phyloP scores from a whole-genome alignment of 176 grass and related monocot genomes.

The Puya raimondii region DNA sequence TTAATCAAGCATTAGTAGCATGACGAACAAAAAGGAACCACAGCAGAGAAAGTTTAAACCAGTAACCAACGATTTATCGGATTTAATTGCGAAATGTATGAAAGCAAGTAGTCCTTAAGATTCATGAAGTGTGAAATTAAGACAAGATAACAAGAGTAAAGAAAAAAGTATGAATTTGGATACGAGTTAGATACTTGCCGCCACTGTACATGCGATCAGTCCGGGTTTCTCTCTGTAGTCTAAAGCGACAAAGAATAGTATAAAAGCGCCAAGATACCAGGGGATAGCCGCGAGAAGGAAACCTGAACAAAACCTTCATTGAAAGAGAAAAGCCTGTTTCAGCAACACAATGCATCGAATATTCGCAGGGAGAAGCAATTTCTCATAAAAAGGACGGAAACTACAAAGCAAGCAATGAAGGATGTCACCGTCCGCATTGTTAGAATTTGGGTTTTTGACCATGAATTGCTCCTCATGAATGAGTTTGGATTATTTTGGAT shows the following conservation, averaged over 20 bases:
- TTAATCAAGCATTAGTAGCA: too few species aligned
- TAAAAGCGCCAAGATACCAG: constrained; percentile 54
- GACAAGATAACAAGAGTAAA: background rate
- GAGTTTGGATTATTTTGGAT: too few species aligned
- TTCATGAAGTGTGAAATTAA: background rate
- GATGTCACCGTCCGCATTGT: too few species aligned
- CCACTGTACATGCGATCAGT: constrained; percentile 52
- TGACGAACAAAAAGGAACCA: too few species aligned
- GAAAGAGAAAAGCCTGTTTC: constrained; percentile 2
- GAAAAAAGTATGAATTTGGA: background rate
- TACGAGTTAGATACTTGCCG: constrained; percentile 33
- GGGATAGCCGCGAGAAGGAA: constrained; percentile 57
- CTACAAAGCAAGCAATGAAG: too few species aligned
- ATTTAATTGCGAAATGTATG: background rate
- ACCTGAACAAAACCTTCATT: constrained; percentile 54
- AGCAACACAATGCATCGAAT: background rate
- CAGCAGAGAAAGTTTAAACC: too few species aligned
- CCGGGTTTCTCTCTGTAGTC: constrained; percentile 65
- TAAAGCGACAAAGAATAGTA: constrained; percentile 56
- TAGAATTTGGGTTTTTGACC: too few species aligned
- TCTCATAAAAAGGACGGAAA: too few species aligned
- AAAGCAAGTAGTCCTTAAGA: background rate
- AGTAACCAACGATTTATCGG: too few species aligned
- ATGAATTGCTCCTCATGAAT: too few species aligned
- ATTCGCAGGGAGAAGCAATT: background rate